Evolutionary conservation across 2,329 filamentous ascomycete species (phyloP).

Genomic region (Neurospora sp.): DNA sequence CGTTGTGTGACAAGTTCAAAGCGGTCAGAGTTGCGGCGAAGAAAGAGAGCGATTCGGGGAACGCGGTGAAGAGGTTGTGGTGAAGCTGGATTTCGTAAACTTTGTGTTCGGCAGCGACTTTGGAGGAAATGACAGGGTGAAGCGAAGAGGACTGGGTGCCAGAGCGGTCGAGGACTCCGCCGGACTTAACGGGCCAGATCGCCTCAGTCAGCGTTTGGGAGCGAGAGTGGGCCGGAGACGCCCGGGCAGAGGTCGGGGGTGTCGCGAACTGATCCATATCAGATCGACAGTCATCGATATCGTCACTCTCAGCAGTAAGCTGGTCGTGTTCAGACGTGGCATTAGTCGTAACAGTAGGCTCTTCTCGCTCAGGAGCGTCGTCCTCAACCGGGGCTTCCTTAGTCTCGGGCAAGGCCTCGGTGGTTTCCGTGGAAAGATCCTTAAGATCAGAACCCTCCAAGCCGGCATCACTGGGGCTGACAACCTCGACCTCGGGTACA

Average conservation of each 20-base stretch:
- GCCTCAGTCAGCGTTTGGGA: conserved; percentile 38
- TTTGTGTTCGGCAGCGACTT: conserved; percentile 40
- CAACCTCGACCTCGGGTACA: conserved; percentile 6
- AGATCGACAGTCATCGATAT: conserved; percentile 35
- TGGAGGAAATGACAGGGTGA: conserved; percentile 46
- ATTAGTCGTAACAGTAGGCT: conserved; percentile 10
- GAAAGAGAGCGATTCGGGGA: conserved; percentile 62
- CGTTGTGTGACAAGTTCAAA: conserved; percentile 67
- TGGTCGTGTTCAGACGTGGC: not conserved
- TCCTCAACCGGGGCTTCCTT: not conserved
- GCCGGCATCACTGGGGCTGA: not conserved
- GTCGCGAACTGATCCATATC: conserved; percentile 49
- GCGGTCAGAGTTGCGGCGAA: conserved; percentile 61
- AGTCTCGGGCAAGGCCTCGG: not conserved
- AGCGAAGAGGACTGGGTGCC: conserved; percentile 53
- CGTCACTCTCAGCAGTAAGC: conserved; percentile 12
- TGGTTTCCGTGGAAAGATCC: not conserved
- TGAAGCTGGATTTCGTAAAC: conserved; percentile 57
- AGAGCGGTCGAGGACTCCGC: conserved; percentile 61
- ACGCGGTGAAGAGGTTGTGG: conserved; percentile 61
- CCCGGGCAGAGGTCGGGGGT: conserved; percentile 43
- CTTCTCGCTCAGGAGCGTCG: not conserved
- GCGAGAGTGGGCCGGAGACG: conserved; percentile 38
- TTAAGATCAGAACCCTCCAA: not conserved
- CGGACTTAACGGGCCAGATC: conserved; percentile 44